Conservation (phyloP, 371 early-diverging fungal species). For the Mortierella sp. region DNA sequence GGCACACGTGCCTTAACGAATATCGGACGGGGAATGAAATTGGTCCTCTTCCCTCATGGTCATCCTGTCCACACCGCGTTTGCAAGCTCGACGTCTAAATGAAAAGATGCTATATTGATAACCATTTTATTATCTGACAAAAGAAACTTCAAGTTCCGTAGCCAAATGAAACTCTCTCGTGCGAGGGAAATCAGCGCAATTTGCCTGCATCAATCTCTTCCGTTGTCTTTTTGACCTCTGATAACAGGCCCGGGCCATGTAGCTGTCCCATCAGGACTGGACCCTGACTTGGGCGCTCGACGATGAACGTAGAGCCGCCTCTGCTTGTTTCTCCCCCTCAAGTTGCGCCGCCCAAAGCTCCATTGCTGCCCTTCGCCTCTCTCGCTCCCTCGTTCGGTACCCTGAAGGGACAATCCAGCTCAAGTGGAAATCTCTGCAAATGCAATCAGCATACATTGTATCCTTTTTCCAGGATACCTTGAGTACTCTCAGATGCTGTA, state of each 20-base stretch:
- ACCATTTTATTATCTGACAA: background rate
- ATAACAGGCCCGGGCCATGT: background rate
- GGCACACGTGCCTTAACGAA: too few relatives aligned
- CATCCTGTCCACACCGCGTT: too few relatives aligned
- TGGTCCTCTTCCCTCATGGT: too few relatives aligned
- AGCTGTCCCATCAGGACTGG: background rate
- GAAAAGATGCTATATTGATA: too few relatives aligned
- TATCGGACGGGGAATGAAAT: too few relatives aligned
- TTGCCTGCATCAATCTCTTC: background rate
- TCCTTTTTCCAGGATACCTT: background rate
- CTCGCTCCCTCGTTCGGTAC: background rate
- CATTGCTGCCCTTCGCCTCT: background rate
- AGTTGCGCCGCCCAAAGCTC: background rate
- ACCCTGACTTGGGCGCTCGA: background rate
- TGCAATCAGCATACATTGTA: background rate
- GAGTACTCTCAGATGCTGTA: background rate
- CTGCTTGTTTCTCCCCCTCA: background rate
- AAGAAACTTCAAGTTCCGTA: background rate
- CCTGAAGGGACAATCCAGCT: background rate
- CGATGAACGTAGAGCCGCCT: background rate
- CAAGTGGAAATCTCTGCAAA: background rate
- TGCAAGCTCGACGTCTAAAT: too few relatives aligned
- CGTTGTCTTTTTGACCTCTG: background rate
- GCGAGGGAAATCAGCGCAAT: background rate
- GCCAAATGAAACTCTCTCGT: background rate